phyloP scores from a whole-genome alignment of 2,329 filamentous ascomycete species.

The Podosphaera aphanis region DNA sequence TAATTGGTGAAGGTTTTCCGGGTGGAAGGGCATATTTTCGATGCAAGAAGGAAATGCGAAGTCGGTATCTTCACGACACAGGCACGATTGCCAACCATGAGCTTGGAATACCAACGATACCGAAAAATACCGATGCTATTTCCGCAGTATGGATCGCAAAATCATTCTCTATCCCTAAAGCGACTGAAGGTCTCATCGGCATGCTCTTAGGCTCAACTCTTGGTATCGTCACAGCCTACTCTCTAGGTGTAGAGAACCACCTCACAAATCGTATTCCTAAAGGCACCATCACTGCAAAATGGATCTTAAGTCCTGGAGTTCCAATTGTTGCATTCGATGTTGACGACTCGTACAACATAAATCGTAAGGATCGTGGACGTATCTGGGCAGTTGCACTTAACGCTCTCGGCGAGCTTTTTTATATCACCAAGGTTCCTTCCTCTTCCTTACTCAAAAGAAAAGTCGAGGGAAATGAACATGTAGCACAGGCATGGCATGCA shows the following conservation, averaged over 20 bases:
- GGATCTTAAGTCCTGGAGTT: constrained; percentile 78
- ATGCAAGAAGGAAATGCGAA: constrained; percentile 47
- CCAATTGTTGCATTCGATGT: constrained; percentile 67
- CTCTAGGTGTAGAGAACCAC: constrained; percentile 32
- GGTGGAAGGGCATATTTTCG: constrained; percentile 64
- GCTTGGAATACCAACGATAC: constrained; percentile 54
- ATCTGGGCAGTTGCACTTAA: constrained; percentile 90
- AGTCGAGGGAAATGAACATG: constrained; percentile 27
- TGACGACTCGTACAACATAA: constrained; percentile 58
- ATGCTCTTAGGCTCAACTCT: constrained; percentile 66
- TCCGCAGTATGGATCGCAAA: constrained; percentile 82
- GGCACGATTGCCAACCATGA: constrained; percentile 36
- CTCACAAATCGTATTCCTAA: constrained; percentile 40
- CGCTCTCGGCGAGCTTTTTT: constrained; percentile 77
- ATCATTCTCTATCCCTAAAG: constrained; percentile 41
- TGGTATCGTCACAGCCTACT: constrained; percentile 63
- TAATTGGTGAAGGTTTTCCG: constrained; percentile 69
- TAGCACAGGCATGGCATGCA: constrained; percentile 53
- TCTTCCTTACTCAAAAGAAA: constrained; percentile 24
- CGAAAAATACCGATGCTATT: constrained; percentile 44
- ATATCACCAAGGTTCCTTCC: constrained; percentile 47
- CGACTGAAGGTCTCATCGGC: constrained; percentile 56
- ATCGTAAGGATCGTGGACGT: constrained; percentile 43
- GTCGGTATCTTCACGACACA: constrained; percentile 46
- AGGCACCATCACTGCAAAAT: constrained; percentile 66